Conservation (phyloP, 495 filamentous ascomycete genomes). For the Penicillium desertorum region DNA sequence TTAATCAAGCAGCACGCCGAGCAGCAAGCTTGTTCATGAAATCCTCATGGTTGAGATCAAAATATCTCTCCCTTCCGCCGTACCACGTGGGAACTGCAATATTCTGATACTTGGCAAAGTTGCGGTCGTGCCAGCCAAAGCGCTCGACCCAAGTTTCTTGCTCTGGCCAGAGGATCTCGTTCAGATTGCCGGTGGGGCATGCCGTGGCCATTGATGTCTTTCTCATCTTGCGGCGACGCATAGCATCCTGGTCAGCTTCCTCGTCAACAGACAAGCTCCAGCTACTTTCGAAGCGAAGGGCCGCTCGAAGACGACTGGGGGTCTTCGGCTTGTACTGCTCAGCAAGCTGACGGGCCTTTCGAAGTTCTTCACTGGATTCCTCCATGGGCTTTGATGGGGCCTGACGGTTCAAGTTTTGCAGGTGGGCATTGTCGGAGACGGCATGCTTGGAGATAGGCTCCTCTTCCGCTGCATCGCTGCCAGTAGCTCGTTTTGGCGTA, state of each 20-base stretch:
- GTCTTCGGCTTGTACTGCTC: constrained; percentile 50
- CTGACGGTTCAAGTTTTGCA: not conserved
- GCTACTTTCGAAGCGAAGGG: constrained; percentile 37
- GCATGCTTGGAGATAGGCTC: constrained; percentile 1
- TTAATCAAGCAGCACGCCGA: too few species aligned
- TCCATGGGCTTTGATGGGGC: not conserved
- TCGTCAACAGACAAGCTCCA: not conserved
- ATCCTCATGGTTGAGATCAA: too few species aligned
- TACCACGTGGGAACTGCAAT: too few species aligned
- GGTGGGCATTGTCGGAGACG: not conserved
- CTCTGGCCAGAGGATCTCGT: not conserved
- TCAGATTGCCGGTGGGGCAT: not conserved
- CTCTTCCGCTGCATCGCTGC: not conserved
- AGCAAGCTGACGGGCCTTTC: constrained; percentile 38
- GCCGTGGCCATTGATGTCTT: not conserved
- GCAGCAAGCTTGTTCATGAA: too few species aligned
- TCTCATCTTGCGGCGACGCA: constrained; percentile 6
- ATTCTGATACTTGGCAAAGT: not conserved
- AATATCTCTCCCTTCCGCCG: too few species aligned
- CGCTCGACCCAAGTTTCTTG: not conserved
- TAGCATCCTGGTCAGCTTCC: not conserved
- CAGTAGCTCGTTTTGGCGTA: not conserved
- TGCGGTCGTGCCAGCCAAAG: not conserved
- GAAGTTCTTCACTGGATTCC: constrained; percentile 5
- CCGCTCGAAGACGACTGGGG: constrained; percentile 46